Evolutionary conservation across 2,329 filamentous ascomycete genomes (phyloP), one percentile per base, ranked within the genome.

Genomic region (Orbilia ellipsospora): DNA sequence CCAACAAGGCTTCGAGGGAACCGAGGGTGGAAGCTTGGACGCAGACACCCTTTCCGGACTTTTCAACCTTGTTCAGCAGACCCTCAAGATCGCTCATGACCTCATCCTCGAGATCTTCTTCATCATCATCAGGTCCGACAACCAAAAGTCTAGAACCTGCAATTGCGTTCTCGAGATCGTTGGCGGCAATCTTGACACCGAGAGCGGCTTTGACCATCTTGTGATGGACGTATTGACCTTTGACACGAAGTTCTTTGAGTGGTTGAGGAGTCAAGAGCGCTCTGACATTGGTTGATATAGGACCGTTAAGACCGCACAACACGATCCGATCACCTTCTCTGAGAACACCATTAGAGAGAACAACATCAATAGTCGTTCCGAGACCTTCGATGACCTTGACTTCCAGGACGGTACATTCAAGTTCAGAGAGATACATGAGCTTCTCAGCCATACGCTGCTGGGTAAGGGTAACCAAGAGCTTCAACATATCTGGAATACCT

Each of bases 351-450:
- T 99, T 99, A 72, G 93, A 96, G 64, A 99, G 85, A 79, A 99
- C 91, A 78, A 99, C 94, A 82, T 99, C 95, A 80, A 99, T 98
- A 54, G 95, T 99, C 83, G 97, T 99, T 82, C 95, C 95, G 78
- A 99, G 93, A 84, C 95, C 96, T 83, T 99, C 95, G 77, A 99
- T 97, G 57, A 96, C 92, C 88, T 99, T 99, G 83, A 99, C 95
- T 85, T 99, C 95, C 50, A 99, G 90, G 59, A 99, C 94, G 6
- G 95, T 99, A 82, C 93, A 95, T 84, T 99, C 94, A 26, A 98
- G 93, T 84, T 99, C 95, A 36, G 94, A 95, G 69, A 99, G 88
- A 83, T 99, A 99, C 95, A 99, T 99, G 80, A 99, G 89, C 78
- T 93, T 92, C 80, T 91, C 92, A 54, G 95, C 94, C 93, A 99